Base-by-base conservation (phyloP, 1,284 basidiomycete genomes). In the Ustilago crameri region DNA sequence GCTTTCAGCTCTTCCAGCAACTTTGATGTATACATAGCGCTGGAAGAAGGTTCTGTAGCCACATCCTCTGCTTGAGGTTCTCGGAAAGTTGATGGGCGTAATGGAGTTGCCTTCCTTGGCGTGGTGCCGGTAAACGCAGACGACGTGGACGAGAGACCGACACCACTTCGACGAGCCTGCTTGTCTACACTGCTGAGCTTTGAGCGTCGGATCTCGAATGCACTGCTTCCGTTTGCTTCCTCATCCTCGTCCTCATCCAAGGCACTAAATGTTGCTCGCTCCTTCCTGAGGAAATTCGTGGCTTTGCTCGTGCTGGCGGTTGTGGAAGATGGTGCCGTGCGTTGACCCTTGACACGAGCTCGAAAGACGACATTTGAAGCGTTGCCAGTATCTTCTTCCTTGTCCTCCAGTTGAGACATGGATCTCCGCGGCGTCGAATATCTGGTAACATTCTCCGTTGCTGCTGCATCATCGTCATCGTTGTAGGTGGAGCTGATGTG, bases 1-100 rank as follows among this genome's bases (percentile, higher is more conserved):
- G 59, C 47, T 20, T 60, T 55, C 9, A 72, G 56, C 46, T 72
- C 69, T 20, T 58, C 60, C 8, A 72, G 47, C 26, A 63, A 60
- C 20, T 55, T 60, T 10, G 64, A 67, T 17, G 69, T 67, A 51
- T 72, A 72, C 1, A 42, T 5, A 14, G 35, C 40, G 42, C 40
- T 46, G 4, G 56, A 43, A 2, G 41, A 18, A 42, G 50, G 7
- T 1, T 52, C 45, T 10, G 42, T 17, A 20, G 51, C 30, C 32
- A 18, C n/a, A 3, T 35, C 44, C 3, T 58, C 15, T 10, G 32
- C 9, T 12, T 22, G 17, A 12, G 18, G 40, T 2, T 20, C 10
- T 30, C 57, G 55, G 18, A 65, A 58, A 2, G 51, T 53, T 9
- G 56, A 49, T 15, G 60, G 56, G 10, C 69, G 55, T 3, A 67